These are phyloP conservation scores for Platismatia glauca DNA, from an alignment of 495 filamentous ascomycete species.

Conservation along the genomic window DNA sequence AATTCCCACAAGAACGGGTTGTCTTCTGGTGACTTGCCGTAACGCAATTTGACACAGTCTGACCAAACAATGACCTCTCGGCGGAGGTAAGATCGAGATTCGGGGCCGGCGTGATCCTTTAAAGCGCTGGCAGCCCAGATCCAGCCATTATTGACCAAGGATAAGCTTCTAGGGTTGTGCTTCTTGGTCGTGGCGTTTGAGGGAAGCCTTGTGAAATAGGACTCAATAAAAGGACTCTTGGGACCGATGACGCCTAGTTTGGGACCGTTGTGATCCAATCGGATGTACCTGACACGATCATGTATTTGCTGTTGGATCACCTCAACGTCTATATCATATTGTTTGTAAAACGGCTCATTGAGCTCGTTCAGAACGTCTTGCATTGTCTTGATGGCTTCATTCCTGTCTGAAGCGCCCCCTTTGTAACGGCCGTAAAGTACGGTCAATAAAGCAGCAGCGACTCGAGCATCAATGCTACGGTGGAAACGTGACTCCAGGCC, in stretches of 20 bases:
- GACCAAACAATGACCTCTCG: constrained; percentile 97
- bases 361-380: constrained; percentile 65
- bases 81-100: constrained; percentile 81
- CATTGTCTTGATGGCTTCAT: constrained; percentile 27
- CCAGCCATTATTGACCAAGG: constrained; percentile 95
- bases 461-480: constrained; percentile 54
- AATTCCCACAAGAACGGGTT: constrained; percentile 92
- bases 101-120: constrained; percentile 82
- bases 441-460: constrained; percentile 61
- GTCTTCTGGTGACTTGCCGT: constrained; percentile 71
- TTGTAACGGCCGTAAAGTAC: constrained; percentile 61
- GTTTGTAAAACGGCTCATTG: constrained; percentile 79
- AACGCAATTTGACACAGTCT: constrained; percentile 95
- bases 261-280: constrained; percentile 85
- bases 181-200: constrained; percentile 67
- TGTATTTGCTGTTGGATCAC: constrained; percentile 83
- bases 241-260: constrained; percentile 71
- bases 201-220: constrained; percentile 91
- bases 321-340: constrained; percentile 77
- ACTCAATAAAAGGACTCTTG: constrained; percentile 77
- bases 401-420: constrained; percentile 32
- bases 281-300: constrained; percentile 87
- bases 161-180: constrained; percentile 66
- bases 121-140: constrained; percentile 95
- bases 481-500: constrained; percentile 70